Evolutionary conservation across 768 basidiomycete species (phyloP).

Genomic region (Phallus indusiatus): DNA sequence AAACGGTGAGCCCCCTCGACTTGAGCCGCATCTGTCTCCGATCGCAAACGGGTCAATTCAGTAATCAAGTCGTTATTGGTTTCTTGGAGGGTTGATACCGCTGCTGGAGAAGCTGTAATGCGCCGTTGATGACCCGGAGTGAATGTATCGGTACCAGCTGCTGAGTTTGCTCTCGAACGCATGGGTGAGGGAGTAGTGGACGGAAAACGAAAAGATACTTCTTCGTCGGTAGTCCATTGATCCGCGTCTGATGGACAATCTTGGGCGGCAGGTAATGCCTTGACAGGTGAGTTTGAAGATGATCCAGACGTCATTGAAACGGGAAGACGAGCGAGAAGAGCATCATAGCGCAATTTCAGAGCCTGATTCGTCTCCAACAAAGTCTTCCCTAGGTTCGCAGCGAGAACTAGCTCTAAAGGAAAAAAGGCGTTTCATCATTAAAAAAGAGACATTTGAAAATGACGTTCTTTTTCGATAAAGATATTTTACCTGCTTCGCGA

Average conservation of each 20-base stretch:
- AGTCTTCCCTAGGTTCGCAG: slow-evolving; percentile 59
- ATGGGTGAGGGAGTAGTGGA: neutral
- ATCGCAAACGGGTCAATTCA: slow-evolving; percentile 68
- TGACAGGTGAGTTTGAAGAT: slow-evolving; percentile 14
- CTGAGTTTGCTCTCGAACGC: slow-evolving; percentile 1
- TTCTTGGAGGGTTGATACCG: slow-evolving; percentile 63
- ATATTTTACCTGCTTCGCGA: slow-evolving; percentile 60
- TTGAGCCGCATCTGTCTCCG: slow-evolving; percentile 58
- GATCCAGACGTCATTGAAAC: slow-evolving; percentile 28
- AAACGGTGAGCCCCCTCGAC: slow-evolving; percentile 59
- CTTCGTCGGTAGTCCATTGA: slow-evolving; percentile 16
- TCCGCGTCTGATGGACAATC: neutral
- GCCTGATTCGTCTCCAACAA: slow-evolving; percentile 60
- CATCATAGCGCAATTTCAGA: slow-evolving; percentile 64
- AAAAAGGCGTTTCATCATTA: too few species aligned
- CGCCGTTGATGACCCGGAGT: slow-evolving; percentile 9
- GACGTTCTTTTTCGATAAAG: slow-evolving; percentile 11
- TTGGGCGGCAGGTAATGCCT: slow-evolving; percentile 19
- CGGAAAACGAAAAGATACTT: slow-evolving; percentile 12
- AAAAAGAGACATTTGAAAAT: neutral
- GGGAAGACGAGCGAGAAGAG: slow-evolving; percentile 56
- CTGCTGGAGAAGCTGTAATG: slow-evolving; percentile 33
- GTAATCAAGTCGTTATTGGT: slow-evolving; percentile 75
- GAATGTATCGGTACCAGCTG: neutral
- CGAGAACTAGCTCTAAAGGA: slow-evolving; percentile 50